Conservation (phyloP, 805 yeast genomes). For the Lachancea mirantina region DNA sequence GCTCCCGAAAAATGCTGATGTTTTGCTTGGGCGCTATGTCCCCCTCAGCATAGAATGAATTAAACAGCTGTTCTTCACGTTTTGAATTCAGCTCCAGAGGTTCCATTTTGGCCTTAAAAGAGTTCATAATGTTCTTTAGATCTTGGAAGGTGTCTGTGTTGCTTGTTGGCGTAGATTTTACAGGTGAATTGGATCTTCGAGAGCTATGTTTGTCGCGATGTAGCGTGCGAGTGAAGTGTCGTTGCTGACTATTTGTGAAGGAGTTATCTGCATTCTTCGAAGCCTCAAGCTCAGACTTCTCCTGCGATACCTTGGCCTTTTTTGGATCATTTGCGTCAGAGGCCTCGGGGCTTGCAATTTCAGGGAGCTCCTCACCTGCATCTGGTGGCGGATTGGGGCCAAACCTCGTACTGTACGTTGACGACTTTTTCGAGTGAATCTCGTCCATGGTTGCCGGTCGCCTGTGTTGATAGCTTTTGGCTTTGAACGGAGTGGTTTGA, state of each 20-base stretch:
- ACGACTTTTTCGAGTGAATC: not conserved
- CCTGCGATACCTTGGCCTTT: constrained; percentile 5
- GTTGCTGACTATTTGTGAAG: constrained; percentile 13
- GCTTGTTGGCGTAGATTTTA: constrained; percentile 17
- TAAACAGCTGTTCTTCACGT: no score
- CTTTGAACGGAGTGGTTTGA: constrained; percentile 22
- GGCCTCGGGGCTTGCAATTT: not conserved
- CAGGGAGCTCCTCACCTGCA: not conserved
- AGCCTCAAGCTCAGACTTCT: not conserved
- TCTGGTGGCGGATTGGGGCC: constrained; percentile 1
- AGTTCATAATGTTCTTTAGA: constrained; percentile 16
- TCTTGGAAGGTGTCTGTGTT: constrained; percentile 11
- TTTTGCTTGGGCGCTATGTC: no score
- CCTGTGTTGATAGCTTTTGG: constrained; percentile 22
- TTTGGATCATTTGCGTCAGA: constrained; percentile 2
- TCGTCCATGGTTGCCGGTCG: constrained; percentile 3
- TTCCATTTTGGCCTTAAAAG: constrained; percentile 8
- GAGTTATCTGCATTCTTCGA: constrained; percentile 10
- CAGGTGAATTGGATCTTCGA: constrained; percentile 22
- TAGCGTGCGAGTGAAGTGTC: constrained; percentile 22
- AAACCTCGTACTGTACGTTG: constrained; percentile 7
- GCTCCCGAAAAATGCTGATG: no score
- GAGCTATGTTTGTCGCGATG: constrained; percentile 13
- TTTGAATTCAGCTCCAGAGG: no score
- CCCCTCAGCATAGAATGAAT: no score